These are phyloP conservation scores for Cladosporium sp. DNA, from an alignment of 2,329 filamentous ascomycete genomes.

Conservation along the genomic window DNA sequence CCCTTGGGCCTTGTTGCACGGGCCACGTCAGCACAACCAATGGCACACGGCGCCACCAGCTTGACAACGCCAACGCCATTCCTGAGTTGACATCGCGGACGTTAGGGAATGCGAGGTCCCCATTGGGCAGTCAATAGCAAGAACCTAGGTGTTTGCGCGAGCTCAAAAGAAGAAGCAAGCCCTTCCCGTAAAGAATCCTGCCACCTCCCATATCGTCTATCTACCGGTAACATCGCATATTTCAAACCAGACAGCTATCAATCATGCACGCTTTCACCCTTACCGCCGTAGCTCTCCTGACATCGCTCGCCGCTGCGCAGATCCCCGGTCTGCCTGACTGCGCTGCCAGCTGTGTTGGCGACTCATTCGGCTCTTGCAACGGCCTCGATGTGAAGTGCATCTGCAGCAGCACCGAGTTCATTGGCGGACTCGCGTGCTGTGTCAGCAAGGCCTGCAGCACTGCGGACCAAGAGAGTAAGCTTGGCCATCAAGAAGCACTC, in stretches of 20 bases:
- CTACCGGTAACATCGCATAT: not conserved
- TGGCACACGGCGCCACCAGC: not conserved
- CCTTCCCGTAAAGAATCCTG: not conserved
- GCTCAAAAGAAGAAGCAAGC: not conserved
- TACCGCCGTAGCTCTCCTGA: constrained; percentile 6
- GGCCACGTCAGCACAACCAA: not conserved
- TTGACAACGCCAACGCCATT: not conserved
- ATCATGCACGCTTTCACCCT: constrained; percentile 9
- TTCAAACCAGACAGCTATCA: constrained; percentile 3
- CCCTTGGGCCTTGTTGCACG: not conserved
- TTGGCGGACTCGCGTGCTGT: constrained; percentile 39
- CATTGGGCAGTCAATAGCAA: not conserved
- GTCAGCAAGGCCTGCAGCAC: constrained; percentile 33
- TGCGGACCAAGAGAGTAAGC: constrained; percentile 32
- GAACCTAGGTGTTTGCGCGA: not conserved
- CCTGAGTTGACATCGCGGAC: constrained; percentile 1
- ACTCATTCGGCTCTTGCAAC: constrained; percentile 35
- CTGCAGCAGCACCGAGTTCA: constrained; percentile 35
- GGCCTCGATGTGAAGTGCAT: constrained; percentile 40
- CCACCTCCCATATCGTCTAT: not conserved
- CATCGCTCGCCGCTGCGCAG: constrained; percentile 1
- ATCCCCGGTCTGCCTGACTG: constrained; percentile 27
- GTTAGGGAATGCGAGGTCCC: constrained; percentile 2
- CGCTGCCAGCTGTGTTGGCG: constrained; percentile 34
- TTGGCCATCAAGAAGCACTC: not conserved